Evolutionary conservation across 768 basidiomycete genomes (phyloP).

Genomic region (Udeniomyces megalosporus): DNA sequence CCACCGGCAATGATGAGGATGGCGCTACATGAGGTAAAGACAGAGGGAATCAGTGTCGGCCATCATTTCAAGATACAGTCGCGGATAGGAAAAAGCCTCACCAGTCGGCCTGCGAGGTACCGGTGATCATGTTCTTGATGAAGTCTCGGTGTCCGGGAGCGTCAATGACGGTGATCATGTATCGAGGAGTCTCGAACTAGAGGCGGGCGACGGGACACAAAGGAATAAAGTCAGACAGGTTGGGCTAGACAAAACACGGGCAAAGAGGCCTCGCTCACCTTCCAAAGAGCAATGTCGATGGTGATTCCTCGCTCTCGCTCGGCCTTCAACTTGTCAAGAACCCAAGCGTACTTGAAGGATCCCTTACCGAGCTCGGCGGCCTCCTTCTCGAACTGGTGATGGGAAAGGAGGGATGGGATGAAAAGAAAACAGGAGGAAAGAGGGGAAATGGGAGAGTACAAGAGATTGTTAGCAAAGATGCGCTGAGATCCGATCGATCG

Average conservation of each 20-base stretch:
- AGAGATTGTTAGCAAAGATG: too few species aligned
- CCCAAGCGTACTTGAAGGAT: conserved; percentile 98
- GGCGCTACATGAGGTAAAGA: conserved; percentile 62
- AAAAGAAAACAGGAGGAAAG: background rate
- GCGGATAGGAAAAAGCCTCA: too few species aligned
- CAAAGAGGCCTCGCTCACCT: conserved; percentile 25
- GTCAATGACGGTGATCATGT: conserved; percentile 58
- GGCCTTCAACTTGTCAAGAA: conserved; percentile 99
- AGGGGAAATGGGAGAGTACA: too few species aligned
- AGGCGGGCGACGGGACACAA: too few species aligned
- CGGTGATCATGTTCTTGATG: conserved; percentile 99
- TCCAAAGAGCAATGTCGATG: conserved; percentile 41
- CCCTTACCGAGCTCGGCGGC: conserved; percentile 99
- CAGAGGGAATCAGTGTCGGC: too few species aligned
- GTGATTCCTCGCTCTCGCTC: conserved; percentile 99
- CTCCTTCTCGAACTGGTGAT: conserved; percentile 92
- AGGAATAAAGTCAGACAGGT: too few species aligned
- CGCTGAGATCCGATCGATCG: too few species aligned
- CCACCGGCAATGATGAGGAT: conserved; percentile 98
- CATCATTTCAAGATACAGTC: too few species aligned
- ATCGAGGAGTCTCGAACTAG: conserved; percentile 93
- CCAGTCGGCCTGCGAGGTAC: conserved; percentile 66
- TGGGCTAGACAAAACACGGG: too few species aligned
- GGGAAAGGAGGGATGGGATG: too few species aligned
- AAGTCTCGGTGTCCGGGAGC: conserved; percentile 99